Percentiles rank a stretch among this genome's conserved stretches.
phyloP scores from a whole-genome alignment of 306 rosid genomes.

The Glycine soja region DNA sequence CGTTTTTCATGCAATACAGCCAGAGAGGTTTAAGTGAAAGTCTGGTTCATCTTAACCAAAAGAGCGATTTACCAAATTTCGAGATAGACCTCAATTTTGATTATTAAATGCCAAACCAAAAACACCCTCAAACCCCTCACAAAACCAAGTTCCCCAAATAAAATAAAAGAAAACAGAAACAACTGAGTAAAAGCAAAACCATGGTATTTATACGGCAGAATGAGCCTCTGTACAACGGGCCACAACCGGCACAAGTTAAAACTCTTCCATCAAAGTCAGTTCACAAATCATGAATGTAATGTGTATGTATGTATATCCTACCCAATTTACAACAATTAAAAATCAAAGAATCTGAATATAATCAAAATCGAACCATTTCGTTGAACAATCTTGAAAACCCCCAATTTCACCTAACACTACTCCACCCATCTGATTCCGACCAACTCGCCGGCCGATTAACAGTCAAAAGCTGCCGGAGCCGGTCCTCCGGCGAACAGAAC shows the following conservation, averaged over 20 bases:
- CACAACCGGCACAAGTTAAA: slow-evolving; percentile 40
- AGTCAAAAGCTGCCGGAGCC: slow-evolving; percentile 54
- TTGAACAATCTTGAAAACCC: slow-evolving; percentile 2
- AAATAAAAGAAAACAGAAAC: too few relatives aligned
- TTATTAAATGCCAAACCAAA: too few relatives aligned
- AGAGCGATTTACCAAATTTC: too few relatives aligned
- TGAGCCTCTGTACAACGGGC: slow-evolving; percentile 46
- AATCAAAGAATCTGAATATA: slow-evolving; percentile 18
- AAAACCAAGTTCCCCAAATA: too few relatives aligned
- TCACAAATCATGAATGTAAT: slow-evolving; percentile 16
- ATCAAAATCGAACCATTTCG: slow-evolving; percentile 38
- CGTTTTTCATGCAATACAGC: too few relatives aligned
- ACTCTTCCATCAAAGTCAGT: slow-evolving; percentile 39
- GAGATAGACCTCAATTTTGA: too few relatives aligned
- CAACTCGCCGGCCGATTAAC: slow-evolving; percentile 46
- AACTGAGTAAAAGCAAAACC: background rate
- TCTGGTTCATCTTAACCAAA: too few relatives aligned
- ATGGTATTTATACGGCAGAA: slow-evolving; percentile 19
- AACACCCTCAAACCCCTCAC: too few relatives aligned
- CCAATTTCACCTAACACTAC: slow-evolving; percentile 54
- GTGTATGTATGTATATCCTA: slow-evolving; percentile 6
- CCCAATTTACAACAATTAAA: slow-evolving; percentile 41
- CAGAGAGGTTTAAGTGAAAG: too few relatives aligned
- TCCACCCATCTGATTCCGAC: slow-evolving; percentile 72
- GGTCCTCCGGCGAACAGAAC: slow-evolving; percentile 43